Evolutionary conservation across 73 alveolate species (phyloP), one percentile per base, ranked within the genome.

Genomic region (Paramecium caudatum): DNA sequence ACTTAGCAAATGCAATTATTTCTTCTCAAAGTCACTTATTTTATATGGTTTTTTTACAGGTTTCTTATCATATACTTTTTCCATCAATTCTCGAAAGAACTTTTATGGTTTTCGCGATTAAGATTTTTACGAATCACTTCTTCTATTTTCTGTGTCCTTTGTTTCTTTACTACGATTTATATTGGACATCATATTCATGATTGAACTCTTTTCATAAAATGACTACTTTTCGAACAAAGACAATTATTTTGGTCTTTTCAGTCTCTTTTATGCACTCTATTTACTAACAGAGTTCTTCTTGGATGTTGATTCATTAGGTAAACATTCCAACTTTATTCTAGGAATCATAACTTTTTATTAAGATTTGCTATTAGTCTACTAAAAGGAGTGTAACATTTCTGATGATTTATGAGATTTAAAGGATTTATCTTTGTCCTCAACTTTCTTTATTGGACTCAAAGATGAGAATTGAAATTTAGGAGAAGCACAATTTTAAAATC

Each of bases 111-210:
- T 4, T 39, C 69, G 43, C 16, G 68, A 27, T 41, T 74, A 68
- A 43, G 88, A 74, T 27, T 74, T 74, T 37, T 39, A 41, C 4
- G 88, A 74, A 23, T 74, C 88, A 15, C 88, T 74, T 43, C 65
- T 74, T 74, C 50, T 34, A 34, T 74, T 74, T 1, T 74, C 88
- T 10, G 88, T 74, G 30, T 74, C 88, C 43, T 74, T 74, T 19
- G 88, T 74, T 19, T 74, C 88, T 45, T 43, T 74, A 41, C 69
- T 74, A 10, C 65, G 19, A 0, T 27, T 45, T 6, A n/a, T 74
- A 37, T 43, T 36, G 17, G 88, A 41, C 4, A 15, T 41, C 0
- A 74, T 45, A 5, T 74, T 74, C n/a, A 74, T n/a, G 32, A 74
- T 21, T 3, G 88, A 36, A 5, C 88, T 74, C 55, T 45, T 2